These are phyloP conservation scores for Aechmea fasciata DNA, from an alignment of 176 grass and related monocot genomes.

Conservation along the genomic window DNA sequence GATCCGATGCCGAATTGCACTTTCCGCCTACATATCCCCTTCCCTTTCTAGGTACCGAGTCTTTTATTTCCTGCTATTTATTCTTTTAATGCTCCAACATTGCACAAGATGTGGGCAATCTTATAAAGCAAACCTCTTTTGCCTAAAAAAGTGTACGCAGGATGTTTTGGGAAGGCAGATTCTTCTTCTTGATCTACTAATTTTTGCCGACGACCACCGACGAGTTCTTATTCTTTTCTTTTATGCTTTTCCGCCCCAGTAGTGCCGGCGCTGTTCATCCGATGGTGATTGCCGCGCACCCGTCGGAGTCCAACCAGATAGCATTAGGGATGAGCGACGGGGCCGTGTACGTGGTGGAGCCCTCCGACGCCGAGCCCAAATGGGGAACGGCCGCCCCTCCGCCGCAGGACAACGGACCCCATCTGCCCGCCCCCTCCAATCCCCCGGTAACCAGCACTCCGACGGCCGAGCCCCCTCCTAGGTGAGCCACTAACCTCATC, in stretches of 20 bases:
- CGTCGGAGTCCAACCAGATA: constrained; percentile 86
- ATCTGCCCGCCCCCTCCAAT: constrained; percentile 39
- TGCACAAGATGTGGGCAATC: neutral
- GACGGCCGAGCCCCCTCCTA: constrained; percentile 50
- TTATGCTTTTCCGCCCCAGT: constrained; percentile 11
- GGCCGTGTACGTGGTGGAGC: constrained; percentile 83
- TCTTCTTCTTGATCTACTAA: neutral
- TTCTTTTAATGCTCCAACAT: neutral
- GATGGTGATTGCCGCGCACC: constrained; percentile 83
- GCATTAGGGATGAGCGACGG: constrained; percentile 92
- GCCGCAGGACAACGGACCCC: constrained; percentile 67
- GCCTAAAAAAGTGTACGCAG: too few species aligned
- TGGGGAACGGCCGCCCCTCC: constrained; percentile 46
- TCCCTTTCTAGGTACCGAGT: constrained; percentile 58
- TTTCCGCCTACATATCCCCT: constrained; percentile 68
- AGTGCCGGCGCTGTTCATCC: constrained; percentile 57
- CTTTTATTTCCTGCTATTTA: neutral
- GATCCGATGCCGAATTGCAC: constrained; percentile 73
- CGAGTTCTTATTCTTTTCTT: neutral
- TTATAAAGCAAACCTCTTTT: too few species aligned
- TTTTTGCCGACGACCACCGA: neutral
- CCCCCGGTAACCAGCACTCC: constrained; percentile 43
- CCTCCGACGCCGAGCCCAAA: constrained; percentile 61
- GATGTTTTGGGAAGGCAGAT: too few species aligned
- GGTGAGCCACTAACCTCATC: constrained; percentile 24